Base-by-base conservation (phyloP, 2,329 filamentous ascomycete genomes). In the Onygena corvina region DNA sequence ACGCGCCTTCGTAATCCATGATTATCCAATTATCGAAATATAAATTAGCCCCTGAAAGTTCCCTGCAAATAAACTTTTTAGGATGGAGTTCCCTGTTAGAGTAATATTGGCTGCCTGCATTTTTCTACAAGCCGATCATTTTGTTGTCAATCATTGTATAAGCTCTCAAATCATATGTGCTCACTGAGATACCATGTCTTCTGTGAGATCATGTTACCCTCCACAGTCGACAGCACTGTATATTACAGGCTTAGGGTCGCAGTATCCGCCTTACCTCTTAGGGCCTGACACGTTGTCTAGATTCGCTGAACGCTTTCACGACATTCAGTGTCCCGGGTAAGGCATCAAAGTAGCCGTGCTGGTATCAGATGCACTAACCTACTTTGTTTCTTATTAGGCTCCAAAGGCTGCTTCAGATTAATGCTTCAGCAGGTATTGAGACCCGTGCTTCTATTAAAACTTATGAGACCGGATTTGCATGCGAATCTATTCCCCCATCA, bases 181-280 rank as follows among this genome's bases (percentile, higher is more conserved):
- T n/a, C n/a, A n/a, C n/a, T n/a, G n/a, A n/a, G n/a, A n/a, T n/a
- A n/a, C n/a, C n/a, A n/a, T n/a, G n/a, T n/a, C n/a, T n/a, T n/a
- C n/a, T n/a, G n/a, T n/a, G n/a, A n/a, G n/a, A n/a, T n/a, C n/a
- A n/a, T n/a, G n/a, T n/a, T n/a, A n/a, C n/a, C n/a, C n/a, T n/a
- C n/a, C n/a, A n/a, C n/a, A n/a, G n/a, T n/a, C n/a, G n/a, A n/a
- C 36, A 40, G 36, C 18, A 2, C 36, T 40, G 11, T 58, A 49
- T 54, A 50, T 63, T 47, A 42, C 64, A 60, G 57, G 36, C 3
- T 11, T 40, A 12, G 36, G 36, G 18, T 23, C 36, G 4, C 36
- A 40, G 14, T 40, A 40, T 25, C 36, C 36, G 4, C 36, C 36
- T 5, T 40, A 40, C n/a, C 36, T 40, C 2, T 21, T 40, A 4